A percentile compares a stretch with the other conserved stretches of the same genome.
Evolutionary conservation across 139 green algal genomes (phyloP).

Genomic region (Deuterostichococcus epilithicus): DNA sequence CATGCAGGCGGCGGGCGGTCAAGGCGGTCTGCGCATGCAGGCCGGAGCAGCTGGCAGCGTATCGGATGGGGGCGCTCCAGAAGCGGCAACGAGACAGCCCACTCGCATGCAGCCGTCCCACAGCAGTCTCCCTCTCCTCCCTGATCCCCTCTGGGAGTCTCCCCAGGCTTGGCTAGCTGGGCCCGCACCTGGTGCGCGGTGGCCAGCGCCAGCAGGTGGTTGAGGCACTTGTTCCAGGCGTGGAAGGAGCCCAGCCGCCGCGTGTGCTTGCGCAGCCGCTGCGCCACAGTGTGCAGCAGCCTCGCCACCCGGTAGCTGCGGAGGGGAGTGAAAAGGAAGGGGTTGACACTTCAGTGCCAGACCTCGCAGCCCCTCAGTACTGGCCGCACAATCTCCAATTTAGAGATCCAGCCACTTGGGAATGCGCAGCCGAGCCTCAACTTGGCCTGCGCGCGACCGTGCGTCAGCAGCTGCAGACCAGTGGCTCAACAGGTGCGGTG

Average conservation of each 20-base stretch:
- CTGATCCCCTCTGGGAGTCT: conserved; percentile 6
- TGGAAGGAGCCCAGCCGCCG: conserved; percentile 47
- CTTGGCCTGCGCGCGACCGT: no score
- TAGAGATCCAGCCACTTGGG: no score
- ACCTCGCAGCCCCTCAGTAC: no score
- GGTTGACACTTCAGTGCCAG: no score
- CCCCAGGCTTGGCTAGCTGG: no score
- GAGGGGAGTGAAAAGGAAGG: not conserved
- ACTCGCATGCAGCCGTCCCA: no score
- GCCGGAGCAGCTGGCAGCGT: not conserved
- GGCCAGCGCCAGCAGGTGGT: conserved; percentile 67
- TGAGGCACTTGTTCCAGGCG: conserved; percentile 81
- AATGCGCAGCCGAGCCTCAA: no score
- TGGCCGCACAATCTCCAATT: no score
- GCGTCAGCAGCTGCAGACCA: no score
- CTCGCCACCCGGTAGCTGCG: conserved; percentile 53
- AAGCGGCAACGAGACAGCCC: no score
- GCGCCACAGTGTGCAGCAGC: conserved; percentile 72
- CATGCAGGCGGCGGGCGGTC: no score
- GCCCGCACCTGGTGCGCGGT: conserved; percentile 52
- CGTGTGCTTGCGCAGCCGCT: conserved; percentile 70
- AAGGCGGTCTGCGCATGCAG: not conserved
- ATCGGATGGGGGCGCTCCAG: not conserved
- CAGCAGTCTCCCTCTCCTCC: not conserved
- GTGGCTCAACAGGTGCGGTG: no score